phyloP scores from a whole-genome alignment of 495 filamentous ascomycete genomes.

The Friedmanniomyces endolithicus region DNA sequence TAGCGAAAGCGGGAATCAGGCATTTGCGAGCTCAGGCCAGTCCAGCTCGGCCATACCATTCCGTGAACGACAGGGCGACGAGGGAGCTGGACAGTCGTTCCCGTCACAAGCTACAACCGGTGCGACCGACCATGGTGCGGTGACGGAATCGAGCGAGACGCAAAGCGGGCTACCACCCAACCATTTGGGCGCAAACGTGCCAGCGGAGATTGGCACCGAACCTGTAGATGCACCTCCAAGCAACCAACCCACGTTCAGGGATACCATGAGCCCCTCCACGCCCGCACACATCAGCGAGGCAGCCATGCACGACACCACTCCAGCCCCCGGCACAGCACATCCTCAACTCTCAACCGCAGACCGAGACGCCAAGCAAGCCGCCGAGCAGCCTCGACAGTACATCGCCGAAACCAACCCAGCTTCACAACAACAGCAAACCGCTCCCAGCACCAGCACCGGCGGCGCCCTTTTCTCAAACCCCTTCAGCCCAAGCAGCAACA shows the following conservation, averaged over 20 bases:
- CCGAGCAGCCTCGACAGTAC: neutral
- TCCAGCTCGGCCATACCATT: slow-evolving; percentile 6
- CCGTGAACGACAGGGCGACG: neutral
- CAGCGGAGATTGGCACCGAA: neutral
- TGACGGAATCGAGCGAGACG: neutral
- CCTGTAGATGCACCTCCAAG: neutral
- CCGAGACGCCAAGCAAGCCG: neutral
- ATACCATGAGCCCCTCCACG: neutral
- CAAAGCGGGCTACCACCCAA: slow-evolving; percentile 3
- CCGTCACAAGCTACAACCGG: neutral
- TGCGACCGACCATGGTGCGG: neutral
- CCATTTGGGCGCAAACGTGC: slow-evolving; percentile 4
- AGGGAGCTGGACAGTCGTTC: neutral
- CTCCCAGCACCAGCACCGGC: neutral
- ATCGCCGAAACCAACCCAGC: neutral
- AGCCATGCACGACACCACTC: neutral
- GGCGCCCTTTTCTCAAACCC: neutral
- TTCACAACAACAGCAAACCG: neutral
- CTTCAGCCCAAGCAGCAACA: neutral
- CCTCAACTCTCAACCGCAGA: neutral
- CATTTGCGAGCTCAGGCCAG: slow-evolving; percentile 6
- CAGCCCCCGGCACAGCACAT: neutral
- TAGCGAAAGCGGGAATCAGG: neutral
- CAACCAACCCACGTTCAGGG: neutral
- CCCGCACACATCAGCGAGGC: neutral